Percentiles rank a stretch among this genome's conserved stretches.
Conservation (phyloP, 371 early-diverging fungal genomes). For the Mucor ambiguus region DNA sequence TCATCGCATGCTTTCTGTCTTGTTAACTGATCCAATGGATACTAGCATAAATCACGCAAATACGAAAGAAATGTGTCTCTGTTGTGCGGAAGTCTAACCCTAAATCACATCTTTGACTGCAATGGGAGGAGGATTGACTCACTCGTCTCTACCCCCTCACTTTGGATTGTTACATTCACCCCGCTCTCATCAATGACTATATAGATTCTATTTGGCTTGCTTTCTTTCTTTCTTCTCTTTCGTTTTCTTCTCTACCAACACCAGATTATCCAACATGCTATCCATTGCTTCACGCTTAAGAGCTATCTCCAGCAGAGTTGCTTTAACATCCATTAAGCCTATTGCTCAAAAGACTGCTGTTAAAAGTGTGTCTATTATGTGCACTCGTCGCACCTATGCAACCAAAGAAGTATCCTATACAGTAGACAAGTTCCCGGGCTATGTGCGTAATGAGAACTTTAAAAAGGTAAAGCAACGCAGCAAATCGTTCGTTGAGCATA, state of each 20-base stretch:
- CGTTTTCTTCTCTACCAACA: neutral
- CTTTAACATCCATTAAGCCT: conserved; percentile 9
- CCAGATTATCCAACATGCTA: neutral
- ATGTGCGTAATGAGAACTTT: conserved; percentile 55
- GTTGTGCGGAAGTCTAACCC: neutral
- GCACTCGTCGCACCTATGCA: conserved; percentile 21
- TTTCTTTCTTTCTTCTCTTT: conserved; percentile 1
- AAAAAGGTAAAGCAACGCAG: conserved; percentile 47
- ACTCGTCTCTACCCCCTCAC: neutral
- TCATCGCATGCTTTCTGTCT: neutral
- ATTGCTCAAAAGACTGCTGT: neutral
- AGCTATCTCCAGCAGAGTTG: conserved; percentile 10
- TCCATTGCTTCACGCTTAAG: conserved; percentile 19
- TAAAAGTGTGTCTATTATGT: neutral
- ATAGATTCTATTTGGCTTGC: neutral
- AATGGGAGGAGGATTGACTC: neutral
- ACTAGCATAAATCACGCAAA: neutral
- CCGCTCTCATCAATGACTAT: neutral
- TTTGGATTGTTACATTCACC: neutral
- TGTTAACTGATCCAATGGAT: neutral
- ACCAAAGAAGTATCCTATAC: conserved; percentile 43
- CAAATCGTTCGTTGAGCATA: neutral
- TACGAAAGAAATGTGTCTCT: no score
- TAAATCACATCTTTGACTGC: neutral
- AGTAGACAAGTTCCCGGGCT: conserved; percentile 55